Evolutionary conservation across 257 asterid species (phyloP), one percentile per base, ranked within the genome.

Genomic region (Forsythia suspensa): DNA sequence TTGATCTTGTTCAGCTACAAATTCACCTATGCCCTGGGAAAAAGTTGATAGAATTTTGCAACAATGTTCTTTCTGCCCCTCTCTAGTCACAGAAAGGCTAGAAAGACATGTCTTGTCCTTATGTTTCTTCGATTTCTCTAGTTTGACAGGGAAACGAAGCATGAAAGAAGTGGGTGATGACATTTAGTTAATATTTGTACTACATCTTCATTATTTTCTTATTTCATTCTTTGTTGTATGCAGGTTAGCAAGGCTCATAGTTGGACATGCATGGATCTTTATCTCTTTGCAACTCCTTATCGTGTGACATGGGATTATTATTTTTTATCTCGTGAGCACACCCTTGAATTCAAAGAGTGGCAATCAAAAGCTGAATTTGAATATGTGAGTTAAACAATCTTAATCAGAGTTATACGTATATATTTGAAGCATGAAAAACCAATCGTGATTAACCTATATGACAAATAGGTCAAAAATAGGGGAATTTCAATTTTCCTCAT

Each of bases 241-340:
- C 93, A 93, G 98, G 87, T 90, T 73, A 85, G 80, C 78, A 73
- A 90, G 4, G 91, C 97, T 15, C 93, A 89, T 77, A 92, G 92
- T 80, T 92, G 88, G 91, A 92, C 95, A 46, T 92, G 97, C 71
- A 85, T 90, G 87, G 97, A 92, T 85, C 86, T 92, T 71, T 92
- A 92, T 81, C 59, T 92, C 78, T 92, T 92, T 85, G 97, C 97
- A 21, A 92, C 95, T 65, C 95, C 97, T 70, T 90, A 84, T 79
- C 92, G 87, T 20, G 93, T 92, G 10, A 89, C 91, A 40, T 92
- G 97, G 97, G 97, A 90, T 76, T 90, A 90, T 77, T 92, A 90
- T 85, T 52, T 89, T 69, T 72, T 90, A 20, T 89, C 97, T 81
- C 94, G 94, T 29, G 95, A 90, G 38, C 95, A 92, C 70, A 92